Percentiles rank a stretch among this genome's conserved stretches.
Evolutionary conservation across 129 eudicot genomes (phyloP).

Genomic region (Chrysanthemum seticuspe): DNA sequence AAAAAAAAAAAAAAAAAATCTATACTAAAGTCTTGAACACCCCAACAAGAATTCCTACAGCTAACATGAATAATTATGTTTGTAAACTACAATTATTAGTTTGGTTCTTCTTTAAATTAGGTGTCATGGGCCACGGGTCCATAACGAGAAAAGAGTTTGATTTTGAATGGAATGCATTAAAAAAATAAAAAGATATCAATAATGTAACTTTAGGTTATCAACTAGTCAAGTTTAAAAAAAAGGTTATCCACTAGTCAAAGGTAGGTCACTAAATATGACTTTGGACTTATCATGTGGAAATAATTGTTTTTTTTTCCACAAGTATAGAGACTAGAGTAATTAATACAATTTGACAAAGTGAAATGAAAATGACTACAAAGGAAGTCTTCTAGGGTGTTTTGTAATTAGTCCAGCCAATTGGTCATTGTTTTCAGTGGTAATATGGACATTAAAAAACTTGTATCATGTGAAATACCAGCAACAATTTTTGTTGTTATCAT

Average conservation of each 20-base stretch:
- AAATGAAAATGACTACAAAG: neutral
- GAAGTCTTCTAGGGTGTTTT: neutral
- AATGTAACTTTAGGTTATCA: constrained; percentile 9
- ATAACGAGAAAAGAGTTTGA: neutral
- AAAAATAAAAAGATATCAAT: neutral
- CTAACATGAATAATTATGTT: too few relatives aligned
- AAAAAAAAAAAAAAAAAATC: too few relatives aligned
- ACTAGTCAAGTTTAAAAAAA: neutral
- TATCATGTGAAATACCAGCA: neutral
- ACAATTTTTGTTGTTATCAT: neutral
- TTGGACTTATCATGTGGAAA: constrained; percentile 13
- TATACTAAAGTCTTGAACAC: too few relatives aligned
- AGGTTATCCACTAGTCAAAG: constrained; percentile 19
- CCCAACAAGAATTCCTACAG: too few relatives aligned
- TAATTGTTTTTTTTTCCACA: neutral
- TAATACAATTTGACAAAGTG: constrained; percentile 2
- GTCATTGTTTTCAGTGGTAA: neutral
- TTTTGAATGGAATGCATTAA: constrained; percentile 3
- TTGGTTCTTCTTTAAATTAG: neutral
- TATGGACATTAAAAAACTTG: neutral
- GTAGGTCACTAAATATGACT: constrained; percentile 16
- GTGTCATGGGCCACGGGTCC: neutral
- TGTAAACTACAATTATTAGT: neutral
- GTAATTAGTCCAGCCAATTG: neutral
- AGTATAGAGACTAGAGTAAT: neutral